These are phyloP conservation scores for Coemansia sp. DNA, from an alignment of 192 early-diverging fungal species.

Conservation along the genomic window DNA sequence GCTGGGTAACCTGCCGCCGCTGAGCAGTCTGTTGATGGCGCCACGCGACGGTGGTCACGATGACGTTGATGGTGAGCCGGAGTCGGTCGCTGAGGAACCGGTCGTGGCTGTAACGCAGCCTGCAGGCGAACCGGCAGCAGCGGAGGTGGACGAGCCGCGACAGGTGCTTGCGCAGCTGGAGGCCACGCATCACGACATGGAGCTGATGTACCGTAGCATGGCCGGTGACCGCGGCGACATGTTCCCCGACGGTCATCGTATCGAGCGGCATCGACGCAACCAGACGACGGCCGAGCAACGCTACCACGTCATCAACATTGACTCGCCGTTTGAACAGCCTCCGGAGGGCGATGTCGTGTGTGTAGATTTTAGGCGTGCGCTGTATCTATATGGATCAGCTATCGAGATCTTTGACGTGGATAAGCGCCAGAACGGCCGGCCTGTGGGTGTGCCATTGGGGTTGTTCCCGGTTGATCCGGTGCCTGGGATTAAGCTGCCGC, in stretches of 20 bases:
- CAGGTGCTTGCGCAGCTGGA: slow-evolving; percentile 33
- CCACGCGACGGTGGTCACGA: neutral
- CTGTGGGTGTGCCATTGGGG: slow-evolving; percentile 23
- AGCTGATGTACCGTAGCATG: slow-evolving; percentile 44
- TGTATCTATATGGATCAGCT: slow-evolving; percentile 20
- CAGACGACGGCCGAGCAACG: slow-evolving; percentile 30
- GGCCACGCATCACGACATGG: slow-evolving; percentile 29
- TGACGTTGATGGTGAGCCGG: neutral
- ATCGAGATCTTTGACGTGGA: slow-evolving; percentile 34
- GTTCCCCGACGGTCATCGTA: slow-evolving; percentile 23
- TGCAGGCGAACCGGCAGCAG: no score
- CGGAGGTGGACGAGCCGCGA: slow-evolving; percentile 14
- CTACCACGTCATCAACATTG: slow-evolving; percentile 52
- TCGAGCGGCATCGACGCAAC: slow-evolving; percentile 23
- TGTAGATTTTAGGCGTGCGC: slow-evolving; percentile 36
- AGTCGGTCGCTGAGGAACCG: neutral
- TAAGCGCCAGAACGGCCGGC: slow-evolving; percentile 8
- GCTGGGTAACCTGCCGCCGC: slow-evolving; percentile 38
- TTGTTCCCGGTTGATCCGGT: slow-evolving; percentile 32
- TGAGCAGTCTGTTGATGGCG: slow-evolving; percentile 27
- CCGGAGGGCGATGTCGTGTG: slow-evolving; percentile 32
- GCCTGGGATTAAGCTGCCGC: neutral
- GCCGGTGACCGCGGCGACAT: slow-evolving; percentile 22
- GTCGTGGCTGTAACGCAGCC: no score
- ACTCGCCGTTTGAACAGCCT: slow-evolving; percentile 26